Conservation (phyloP, 306 rosid genomes). For the Mimosa bimucronata region DNA sequence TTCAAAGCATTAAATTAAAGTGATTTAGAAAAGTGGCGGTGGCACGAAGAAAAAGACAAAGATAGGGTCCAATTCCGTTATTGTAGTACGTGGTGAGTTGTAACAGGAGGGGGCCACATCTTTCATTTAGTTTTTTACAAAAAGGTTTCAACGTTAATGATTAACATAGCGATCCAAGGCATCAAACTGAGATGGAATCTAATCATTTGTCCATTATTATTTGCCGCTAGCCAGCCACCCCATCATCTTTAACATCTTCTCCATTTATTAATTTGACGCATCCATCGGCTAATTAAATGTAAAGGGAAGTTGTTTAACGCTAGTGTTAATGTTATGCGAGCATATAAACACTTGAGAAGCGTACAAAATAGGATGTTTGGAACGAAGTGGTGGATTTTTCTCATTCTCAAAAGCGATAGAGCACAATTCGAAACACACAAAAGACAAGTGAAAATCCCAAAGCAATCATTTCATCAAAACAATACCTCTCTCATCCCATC, state of each 20-base stretch:
- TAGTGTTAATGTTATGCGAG: neutral
- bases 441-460: slow-evolving; percentile 37
- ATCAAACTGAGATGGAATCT: slow-evolving; percentile 28
- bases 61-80: neutral
- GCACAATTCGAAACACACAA: neutral
- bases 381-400: neutral
- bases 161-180: slow-evolving; percentile 11
- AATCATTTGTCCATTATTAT: slow-evolving; percentile 48
- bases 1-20: neutral
- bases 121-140: neutral
- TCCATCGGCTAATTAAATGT: neutral
- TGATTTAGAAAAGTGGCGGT: neutral
- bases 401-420: neutral
- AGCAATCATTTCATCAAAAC: neutral
- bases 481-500: neutral
- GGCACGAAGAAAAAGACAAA: neutral
- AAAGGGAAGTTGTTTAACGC: neutral
- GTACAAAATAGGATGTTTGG: neutral
- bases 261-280: slow-evolving; percentile 21
- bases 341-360: neutral
- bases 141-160: neutral
- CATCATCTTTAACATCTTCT: slow-evolving; percentile 5
- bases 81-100: slow-evolving; percentile 11
- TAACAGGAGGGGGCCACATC: slow-evolving; percentile 29
- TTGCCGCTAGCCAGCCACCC: neutral